These are phyloP conservation scores for Tricharina praecox DNA, from an alignment of 495 filamentous ascomycete genomes.

Conservation along the genomic window DNA sequence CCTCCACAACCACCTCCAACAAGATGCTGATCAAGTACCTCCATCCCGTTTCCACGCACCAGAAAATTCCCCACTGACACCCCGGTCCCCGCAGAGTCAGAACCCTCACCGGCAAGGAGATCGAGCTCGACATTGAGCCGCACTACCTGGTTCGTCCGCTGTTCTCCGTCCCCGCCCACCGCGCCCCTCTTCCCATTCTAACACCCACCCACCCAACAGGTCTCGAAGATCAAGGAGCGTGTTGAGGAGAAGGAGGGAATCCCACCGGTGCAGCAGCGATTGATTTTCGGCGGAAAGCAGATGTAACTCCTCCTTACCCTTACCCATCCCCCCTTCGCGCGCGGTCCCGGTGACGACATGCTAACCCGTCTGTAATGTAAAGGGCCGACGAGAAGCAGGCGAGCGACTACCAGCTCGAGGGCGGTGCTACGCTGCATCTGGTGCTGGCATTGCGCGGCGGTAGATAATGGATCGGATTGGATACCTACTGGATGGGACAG, in stretches of 20 bases:
- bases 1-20: constrained; percentile 8
- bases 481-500: neutral
- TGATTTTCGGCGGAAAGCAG: constrained; percentile 94
- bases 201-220: constrained; percentile 34
- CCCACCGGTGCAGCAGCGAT: constrained; percentile 85
- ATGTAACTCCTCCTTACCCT: constrained; percentile 42
- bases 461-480: constrained; percentile 13
- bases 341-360: neutral
- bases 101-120: constrained; percentile 95
- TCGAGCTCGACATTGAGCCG: constrained; percentile 89
- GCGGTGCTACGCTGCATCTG: constrained; percentile 83
- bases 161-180: constrained; percentile 61
- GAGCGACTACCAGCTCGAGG: constrained; percentile 71
- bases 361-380: constrained; percentile 1
- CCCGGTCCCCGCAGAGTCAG: constrained; percentile 51
- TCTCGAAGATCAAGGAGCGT: constrained; percentile 89
- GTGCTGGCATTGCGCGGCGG: constrained; percentile 87
- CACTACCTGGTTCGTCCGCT: constrained; percentile 75
- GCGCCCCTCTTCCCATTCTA: constrained; percentile 79
- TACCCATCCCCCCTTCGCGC: neutral
- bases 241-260: constrained; percentile 99
- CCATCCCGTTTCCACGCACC: constrained; percentile 10
- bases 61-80: constrained; percentile 4
- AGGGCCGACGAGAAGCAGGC: constrained; percentile 89
- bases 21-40: constrained; percentile 35